These are phyloP conservation scores for Eimeria acervulina DNA, from an alignment of 169 alveolate species.

Conservation along the genomic window DNA sequence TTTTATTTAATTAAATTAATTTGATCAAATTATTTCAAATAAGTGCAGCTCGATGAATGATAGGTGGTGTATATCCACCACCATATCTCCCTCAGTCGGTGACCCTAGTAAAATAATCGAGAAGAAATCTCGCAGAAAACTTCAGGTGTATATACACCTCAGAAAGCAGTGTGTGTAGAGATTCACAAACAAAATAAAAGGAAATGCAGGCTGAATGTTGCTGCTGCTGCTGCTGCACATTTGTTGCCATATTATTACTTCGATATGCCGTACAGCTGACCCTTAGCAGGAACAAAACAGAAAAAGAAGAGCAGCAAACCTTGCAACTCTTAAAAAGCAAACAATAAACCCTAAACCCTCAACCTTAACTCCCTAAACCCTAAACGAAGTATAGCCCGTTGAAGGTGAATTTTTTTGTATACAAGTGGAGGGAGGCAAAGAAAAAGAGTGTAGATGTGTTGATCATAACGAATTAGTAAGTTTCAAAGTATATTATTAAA, in stretches of 20 bases:
- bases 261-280: not conserved
- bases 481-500: too few species aligned
- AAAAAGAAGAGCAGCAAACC: not conserved
- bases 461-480: too few species aligned
- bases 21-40: too few species aligned
- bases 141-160: constrained; percentile 23
- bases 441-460: too few species aligned
- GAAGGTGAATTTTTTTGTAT: too few species aligned
- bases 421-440: too few species aligned
- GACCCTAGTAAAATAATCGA: not conserved
- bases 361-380: constrained; percentile 13
- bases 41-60: too few species aligned
- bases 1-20: too few species aligned
- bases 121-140: too few species aligned
- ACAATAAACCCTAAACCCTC: constrained; percentile 35
- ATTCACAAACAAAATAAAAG: not conserved
- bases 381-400: not conserved
- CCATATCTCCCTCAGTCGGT: not conserved
- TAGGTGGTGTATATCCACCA: not conserved
- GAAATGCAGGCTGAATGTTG: not conserved
- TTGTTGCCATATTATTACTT: not conserved
- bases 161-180: not conserved
- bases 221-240: constrained; percentile 13
- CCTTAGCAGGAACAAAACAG: not conserved
- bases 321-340: not conserved